Base-by-base conservation (phyloP, 202 grass and related monocot genomes). In the Musa balbisiana region DNA sequence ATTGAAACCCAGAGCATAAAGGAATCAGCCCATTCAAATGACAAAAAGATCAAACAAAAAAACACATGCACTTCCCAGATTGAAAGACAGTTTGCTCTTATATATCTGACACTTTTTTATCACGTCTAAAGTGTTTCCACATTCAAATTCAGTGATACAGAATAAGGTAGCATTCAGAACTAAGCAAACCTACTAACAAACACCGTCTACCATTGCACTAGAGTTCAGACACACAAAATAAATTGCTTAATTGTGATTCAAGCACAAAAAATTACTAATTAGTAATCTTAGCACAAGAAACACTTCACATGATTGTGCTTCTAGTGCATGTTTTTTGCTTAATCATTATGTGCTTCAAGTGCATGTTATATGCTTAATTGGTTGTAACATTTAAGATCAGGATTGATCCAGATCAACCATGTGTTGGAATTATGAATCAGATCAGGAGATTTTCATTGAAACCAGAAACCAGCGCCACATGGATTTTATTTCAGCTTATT, bases 141-240 rank as follows among this genome's bases (percentile, higher is more conserved):
- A 33, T 33, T 33, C 29, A 9, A 65, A 21, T 17, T 43, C 43
- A 54, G 10, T 67, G 52, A 25, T 6, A 50, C 21, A 29, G 9
- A 69, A 69, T 33, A 33, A 8, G 1, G 16, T 69, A 27, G 9
- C 27, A 43, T 43, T 27, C 67, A 16, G 2, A 69, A 69, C 27
- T 16, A 14, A 8, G 67, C 2, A 33, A 69, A 69, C 27, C 56
- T 6, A 65, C 55, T 11, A 2, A 73, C 72, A 81, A 63, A 24
- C 23, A 27, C 14, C 13, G 29, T 71, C 23, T 71, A 14, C 13
- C 13, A 71, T 49, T 17, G 67, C 13, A 71, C 13, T 27, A 13
- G 71, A 12, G 29, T 33, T 33, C 29, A 33, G 29, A 33, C 29
- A 33, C 29, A 49, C 71, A 74, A 74, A 74, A 74, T 51, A 53